Percentiles rank a stretch among this genome's conserved stretches.
Evolutionary conservation across 495 filamentous ascomycete species (phyloP).

Genomic region (Neohortaea acidophila): DNA sequence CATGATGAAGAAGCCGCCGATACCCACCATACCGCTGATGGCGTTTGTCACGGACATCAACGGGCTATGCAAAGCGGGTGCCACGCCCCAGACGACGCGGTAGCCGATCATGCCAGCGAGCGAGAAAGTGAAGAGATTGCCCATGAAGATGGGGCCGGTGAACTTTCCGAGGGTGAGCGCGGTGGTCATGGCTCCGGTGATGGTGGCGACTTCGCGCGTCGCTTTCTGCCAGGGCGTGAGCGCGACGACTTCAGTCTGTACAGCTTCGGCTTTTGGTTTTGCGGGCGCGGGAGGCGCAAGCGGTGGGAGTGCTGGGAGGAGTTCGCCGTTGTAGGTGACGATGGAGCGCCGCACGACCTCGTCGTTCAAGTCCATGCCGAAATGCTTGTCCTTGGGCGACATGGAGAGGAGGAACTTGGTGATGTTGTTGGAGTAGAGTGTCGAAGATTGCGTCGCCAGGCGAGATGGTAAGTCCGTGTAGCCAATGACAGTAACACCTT

Average conservation of each 20-base stretch:
- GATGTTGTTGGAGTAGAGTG: slow-evolving; percentile 76
- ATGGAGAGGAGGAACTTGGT: slow-evolving; percentile 69
- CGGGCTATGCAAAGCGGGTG: slow-evolving; percentile 61
- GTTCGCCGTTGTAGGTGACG: slow-evolving; percentile 55
- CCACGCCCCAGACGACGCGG: slow-evolving; percentile 65
- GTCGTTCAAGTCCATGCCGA: slow-evolving; percentile 57
- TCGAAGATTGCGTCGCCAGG: slow-evolving; percentile 65
- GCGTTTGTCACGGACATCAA: slow-evolving; percentile 81
- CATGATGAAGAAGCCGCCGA: slow-evolving; percentile 70
- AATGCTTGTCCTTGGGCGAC: slow-evolving; percentile 54
- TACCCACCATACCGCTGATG: slow-evolving; percentile 73
- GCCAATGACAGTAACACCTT: slow-evolving; percentile 66
- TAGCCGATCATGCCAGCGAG: slow-evolving; percentile 68
- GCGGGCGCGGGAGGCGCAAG: slow-evolving; percentile 51
- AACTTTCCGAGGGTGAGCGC: slow-evolving; percentile 58
- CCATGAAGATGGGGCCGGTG: slow-evolving; percentile 66
- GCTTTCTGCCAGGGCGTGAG: slow-evolving; percentile 65
- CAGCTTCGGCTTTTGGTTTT: slow-evolving; percentile 25
- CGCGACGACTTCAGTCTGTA: slow-evolving; percentile 43
- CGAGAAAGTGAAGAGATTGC: slow-evolving; percentile 63
- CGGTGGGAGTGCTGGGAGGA: slow-evolving; percentile 56
- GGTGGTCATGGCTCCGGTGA: slow-evolving; percentile 59
- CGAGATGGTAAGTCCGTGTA: slow-evolving; percentile 72
- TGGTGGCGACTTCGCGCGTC: slow-evolving; percentile 49
- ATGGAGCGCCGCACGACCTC: slow-evolving; percentile 70